A percentile compares a stretch with the other conserved stretches of the same genome.
These are phyloP conservation scores for Ocimum tenuiflorum DNA, from an alignment of 257 asterid genomes.

Conservation along the genomic window DNA sequence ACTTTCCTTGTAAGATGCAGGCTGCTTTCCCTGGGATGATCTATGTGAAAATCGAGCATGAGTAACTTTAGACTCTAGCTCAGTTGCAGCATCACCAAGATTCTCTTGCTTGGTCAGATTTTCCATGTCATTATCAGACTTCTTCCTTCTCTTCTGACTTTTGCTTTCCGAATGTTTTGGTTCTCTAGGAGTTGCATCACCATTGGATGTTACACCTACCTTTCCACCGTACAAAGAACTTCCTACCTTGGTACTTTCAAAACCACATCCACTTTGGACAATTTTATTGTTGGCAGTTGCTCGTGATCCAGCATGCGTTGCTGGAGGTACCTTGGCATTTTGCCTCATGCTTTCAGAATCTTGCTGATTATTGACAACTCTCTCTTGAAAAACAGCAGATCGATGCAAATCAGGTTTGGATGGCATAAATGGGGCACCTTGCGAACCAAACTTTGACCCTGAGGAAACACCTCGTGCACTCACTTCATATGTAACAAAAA, in stretches of 20 bases:
- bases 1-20: conserved; percentile 42
- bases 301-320: conserved; percentile 14
- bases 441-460: conserved; percentile 18
- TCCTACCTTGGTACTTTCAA: conserved; percentile 10
- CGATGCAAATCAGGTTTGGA: conserved; percentile 21
- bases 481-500: conserved; percentile 28
- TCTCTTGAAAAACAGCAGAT: conserved; percentile 20
- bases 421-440: conserved; percentile 19
- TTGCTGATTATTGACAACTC: conserved; percentile 11
- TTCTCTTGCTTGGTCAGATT: conserved; percentile 24
- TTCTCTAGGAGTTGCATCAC: conserved; percentile 12
- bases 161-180: conserved; percentile 16
- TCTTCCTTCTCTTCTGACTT: conserved; percentile 30
- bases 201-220: conserved; percentile 3
- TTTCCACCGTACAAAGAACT: conserved; percentile 16
- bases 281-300: conserved; percentile 11
- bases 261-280: conserved; percentile 7
- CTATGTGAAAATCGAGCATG: too few species aligned
- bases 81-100: conserved; percentile 22
- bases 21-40: conserved; percentile 48
- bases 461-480: conserved; percentile 5
- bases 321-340: conserved; percentile 17
- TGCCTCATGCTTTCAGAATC: conserved; percentile 6
- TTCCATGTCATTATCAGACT: conserved; percentile 23
- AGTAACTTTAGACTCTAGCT: neutral